Evolutionary conservation across 768 basidiomycete genomes (phyloP).

Genomic region (Boletus tylopilopsis): DNA sequence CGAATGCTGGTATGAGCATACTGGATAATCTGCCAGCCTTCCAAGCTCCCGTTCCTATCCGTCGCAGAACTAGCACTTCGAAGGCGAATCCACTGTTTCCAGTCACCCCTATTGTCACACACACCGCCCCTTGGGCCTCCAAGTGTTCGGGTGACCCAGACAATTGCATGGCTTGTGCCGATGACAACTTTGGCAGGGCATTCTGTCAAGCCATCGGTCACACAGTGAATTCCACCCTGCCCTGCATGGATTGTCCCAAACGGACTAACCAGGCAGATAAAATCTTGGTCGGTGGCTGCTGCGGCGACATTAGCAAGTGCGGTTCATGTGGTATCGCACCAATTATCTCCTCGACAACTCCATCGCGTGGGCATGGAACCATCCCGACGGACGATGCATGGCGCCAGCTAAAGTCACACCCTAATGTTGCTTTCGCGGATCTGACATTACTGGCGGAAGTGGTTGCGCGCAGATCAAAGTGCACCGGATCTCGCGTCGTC

Average conservation of each 20-base stretch:
- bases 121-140: conserved; percentile 25
- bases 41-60: conserved; percentile 79
- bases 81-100: conserved; percentile 53
- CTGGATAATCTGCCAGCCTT: conserved; percentile 76
- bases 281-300: conserved; percentile 34
- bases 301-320: conserved; percentile 32
- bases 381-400: conserved; percentile 83
- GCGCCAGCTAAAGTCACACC: conserved; percentile 82
- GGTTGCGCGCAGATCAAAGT: conserved; percentile 77
- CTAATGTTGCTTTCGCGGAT: conserved; percentile 83
- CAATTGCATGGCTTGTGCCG: conserved; percentile 82
- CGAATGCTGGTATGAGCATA: conserved; percentile 47
- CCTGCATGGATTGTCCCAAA: conserved; percentile 57
- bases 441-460: conserved; percentile 83
- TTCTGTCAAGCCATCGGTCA: conserved; percentile 78
- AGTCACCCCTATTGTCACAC: conserved; percentile 34
- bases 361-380: conserved; percentile 38
- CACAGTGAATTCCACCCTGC: conserved; percentile 47
- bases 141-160: conserved; percentile 83
- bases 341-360: conserved; percentile 21
- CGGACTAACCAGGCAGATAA: conserved; percentile 24
- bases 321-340: conserved; percentile 33
- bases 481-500: conserved; percentile 64
- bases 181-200: conserved; percentile 83
- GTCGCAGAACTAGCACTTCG: conserved; percentile 44